Conservation (phyloP, 2,329 filamentous ascomycete species). For the Drechmeria coniospora region DNA sequence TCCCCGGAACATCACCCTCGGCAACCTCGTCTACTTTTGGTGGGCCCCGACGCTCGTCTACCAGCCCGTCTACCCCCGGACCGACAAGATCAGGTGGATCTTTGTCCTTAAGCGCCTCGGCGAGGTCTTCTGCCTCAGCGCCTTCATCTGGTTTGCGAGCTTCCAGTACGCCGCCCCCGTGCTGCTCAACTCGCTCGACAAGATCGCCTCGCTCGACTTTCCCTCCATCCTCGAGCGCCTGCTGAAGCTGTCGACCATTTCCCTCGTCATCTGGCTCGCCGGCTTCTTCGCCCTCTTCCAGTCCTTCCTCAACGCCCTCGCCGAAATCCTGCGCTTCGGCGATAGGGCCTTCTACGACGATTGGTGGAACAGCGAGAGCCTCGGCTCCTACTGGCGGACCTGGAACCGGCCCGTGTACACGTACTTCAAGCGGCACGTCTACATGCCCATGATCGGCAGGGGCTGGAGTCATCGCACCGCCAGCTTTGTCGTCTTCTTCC, state of each 20-base stretch:
- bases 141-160: constrained; percentile 89
- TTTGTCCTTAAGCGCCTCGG: constrained; percentile 73
- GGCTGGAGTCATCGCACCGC: constrained; percentile 60
- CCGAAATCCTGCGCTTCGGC: constrained; percentile 78
- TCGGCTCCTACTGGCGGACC: constrained; percentile 82
- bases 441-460: constrained; percentile 70
- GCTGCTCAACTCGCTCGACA: constrained; percentile 75
- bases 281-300: constrained; percentile 97
- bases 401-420: constrained; percentile 98
- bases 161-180: constrained; percentile 91
- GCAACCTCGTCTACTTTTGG: constrained; percentile 91
- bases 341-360: constrained; percentile 92
- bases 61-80: constrained; percentile 89
- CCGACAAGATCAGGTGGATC: constrained; percentile 63
- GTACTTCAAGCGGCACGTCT: constrained; percentile 92
- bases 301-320: constrained; percentile 76
- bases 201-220: constrained; percentile 67
- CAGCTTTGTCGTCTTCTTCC: constrained; percentile 68
- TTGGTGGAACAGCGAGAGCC: constrained; percentile 89
- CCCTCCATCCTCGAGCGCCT: constrained; percentile 74
- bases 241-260: constrained; percentile 91
- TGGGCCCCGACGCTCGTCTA: constrained; percentile 94
- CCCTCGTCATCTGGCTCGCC: constrained; percentile 88
- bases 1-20: constrained; percentile 75
- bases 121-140: constrained; percentile 62